phyloP scores from a whole-genome alignment of 768 basidiomycete genomes.

The Amanita subjunquillea region DNA sequence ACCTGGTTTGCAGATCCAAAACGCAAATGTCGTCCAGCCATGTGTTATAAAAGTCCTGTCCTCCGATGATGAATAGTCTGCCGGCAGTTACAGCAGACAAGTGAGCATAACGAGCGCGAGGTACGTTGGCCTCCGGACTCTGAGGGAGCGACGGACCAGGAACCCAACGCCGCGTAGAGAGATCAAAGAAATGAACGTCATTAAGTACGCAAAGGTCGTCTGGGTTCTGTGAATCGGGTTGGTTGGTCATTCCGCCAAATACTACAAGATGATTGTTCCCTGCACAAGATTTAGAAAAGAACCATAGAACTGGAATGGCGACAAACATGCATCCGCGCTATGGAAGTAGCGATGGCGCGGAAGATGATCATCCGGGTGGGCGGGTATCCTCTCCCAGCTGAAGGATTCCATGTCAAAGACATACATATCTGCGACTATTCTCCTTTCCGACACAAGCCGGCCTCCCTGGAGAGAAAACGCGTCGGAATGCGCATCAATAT shows the following conservation, averaged over 20 bases:
- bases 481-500: conserved; percentile 2
- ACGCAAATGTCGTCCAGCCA: conserved; percentile 93
- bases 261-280: conserved; percentile 88
- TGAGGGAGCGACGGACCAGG: conserved; percentile 23
- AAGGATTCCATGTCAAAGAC: conserved; percentile 78
- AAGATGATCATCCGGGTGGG: conserved; percentile 53
- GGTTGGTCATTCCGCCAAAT: conserved; percentile 92
- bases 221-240: conserved; percentile 55
- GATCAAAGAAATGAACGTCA: conserved; percentile 86
- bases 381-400: conserved; percentile 63
- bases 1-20: conserved; percentile 62
- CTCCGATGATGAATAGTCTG: conserved; percentile 85
- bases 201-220: conserved; percentile 87
- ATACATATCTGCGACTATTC: conserved; percentile 88
- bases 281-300: conserved; percentile 15
- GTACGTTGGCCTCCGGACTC: conserved; percentile 41
- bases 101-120: conserved; percentile 90
- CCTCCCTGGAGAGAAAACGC: conserved; percentile 49
- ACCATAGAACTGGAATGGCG: not conserved
- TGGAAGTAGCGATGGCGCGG: conserved; percentile 93
- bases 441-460: conserved; percentile 72
- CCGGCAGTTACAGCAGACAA: conserved; percentile 80
- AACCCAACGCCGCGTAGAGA: conserved; percentile 62
- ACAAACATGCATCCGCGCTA: conserved; percentile 74
- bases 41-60: conserved; percentile 87